Evolutionary conservation across 805 yeast genomes (phyloP).

Genomic region (Schizosaccharomyces pombe): DNA sequence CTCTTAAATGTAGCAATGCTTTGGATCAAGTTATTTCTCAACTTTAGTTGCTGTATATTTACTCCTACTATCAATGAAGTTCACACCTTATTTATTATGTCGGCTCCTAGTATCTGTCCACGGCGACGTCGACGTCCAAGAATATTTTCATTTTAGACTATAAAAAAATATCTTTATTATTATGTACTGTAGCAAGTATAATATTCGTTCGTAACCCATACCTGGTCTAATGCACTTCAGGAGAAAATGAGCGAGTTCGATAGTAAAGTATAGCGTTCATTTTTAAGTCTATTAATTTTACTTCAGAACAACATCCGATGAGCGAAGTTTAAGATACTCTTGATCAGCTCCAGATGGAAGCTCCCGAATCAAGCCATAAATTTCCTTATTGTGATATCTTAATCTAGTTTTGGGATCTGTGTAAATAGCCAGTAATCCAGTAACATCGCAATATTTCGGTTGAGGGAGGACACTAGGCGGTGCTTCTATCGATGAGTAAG

Average conservation of each 20-base stretch:
- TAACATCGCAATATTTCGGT: slow-evolving; percentile 73
- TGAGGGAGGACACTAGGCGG: slow-evolving; percentile 68
- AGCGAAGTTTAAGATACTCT: slow-evolving; percentile 57
- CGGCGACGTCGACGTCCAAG: neutral
- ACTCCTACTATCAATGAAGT: too few relatives aligned
- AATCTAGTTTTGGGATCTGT: slow-evolving; percentile 42
- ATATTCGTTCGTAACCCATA: too few relatives aligned
- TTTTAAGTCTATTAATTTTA: neutral
- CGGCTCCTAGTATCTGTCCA: neutral
- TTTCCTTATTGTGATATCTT: slow-evolving; percentile 59
- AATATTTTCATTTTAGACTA: too few relatives aligned
- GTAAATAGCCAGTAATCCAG: slow-evolving; percentile 62
- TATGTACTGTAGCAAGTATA: too few relatives aligned
- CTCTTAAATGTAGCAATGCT: neutral
- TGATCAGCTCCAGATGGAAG: slow-evolving; percentile 83
- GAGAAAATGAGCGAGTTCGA: too few relatives aligned
- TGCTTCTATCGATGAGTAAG: slow-evolving; percentile 44
- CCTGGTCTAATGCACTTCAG: too few relatives aligned
- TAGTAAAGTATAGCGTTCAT: too few relatives aligned
- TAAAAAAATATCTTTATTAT: too few relatives aligned
- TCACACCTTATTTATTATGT: neutral
- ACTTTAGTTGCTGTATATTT: neutral
- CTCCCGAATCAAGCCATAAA: slow-evolving; percentile 46
- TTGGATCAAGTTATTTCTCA: neutral
- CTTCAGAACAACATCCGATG: neutral